These are phyloP conservation scores for Nicotiana tabacum DNA, from an alignment of 257 asterid genomes.

Conservation along the genomic window DNA sequence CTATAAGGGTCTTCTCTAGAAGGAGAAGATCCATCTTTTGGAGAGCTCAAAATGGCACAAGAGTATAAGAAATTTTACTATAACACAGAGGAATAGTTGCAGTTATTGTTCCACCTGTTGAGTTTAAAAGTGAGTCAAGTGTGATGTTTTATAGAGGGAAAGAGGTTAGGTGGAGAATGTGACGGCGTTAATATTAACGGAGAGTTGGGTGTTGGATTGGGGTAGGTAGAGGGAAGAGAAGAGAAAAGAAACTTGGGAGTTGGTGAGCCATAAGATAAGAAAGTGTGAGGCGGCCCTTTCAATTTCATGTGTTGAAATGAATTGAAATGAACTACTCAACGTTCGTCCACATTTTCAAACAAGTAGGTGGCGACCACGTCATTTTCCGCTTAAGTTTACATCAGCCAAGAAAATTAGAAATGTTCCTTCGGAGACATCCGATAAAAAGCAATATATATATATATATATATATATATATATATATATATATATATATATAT, in stretches of 20 bases:
- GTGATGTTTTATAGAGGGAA: not conserved
- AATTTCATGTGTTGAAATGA: too few species aligned
- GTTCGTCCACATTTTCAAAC: not conserved
- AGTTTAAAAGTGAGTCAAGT: not conserved
- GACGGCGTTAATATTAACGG: constrained; percentile 6
- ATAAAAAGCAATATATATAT: too few species aligned
- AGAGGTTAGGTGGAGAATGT: not conserved
- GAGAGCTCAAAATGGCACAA: too few species aligned
- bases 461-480: too few species aligned
- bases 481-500: too few species aligned
- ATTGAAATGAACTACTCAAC: not conserved
- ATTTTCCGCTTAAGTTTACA: not conserved
- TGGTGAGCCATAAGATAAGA: not conserved
- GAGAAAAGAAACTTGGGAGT: not conserved
- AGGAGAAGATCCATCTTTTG: constrained; percentile 59
- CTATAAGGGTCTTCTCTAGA: constrained; percentile 59
- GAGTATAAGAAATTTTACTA: too few species aligned
- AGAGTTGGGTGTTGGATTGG: not conserved
- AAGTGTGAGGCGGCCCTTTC: not conserved
- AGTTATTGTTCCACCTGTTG: not conserved
- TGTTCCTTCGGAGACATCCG: too few species aligned
- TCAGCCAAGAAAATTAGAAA: too few species aligned
- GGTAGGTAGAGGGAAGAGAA: not conserved
- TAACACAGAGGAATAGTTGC: not conserved
- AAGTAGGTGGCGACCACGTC: not conserved